These are phyloP conservation scores for Trichophyton mentagrophytes DNA, from an alignment of 2,329 filamentous ascomycete genomes.

Conservation along the genomic window DNA sequence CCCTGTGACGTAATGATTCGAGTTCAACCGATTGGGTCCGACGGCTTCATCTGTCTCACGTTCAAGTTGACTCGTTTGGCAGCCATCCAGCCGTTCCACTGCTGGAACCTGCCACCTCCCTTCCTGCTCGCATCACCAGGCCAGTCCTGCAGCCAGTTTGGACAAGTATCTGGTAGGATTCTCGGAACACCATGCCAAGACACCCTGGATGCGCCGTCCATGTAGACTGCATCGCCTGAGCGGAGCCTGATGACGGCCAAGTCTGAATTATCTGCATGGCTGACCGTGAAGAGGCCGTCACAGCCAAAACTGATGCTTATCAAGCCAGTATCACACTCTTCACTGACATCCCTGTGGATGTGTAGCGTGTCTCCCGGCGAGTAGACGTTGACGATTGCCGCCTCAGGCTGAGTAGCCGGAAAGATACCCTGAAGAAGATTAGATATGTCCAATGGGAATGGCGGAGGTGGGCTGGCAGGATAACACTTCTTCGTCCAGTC, in stretches of 20 bases:
- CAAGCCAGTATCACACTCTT: slow-evolving; percentile 63
- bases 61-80: slow-evolving; percentile 85
- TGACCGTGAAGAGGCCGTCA: slow-evolving; percentile 76
- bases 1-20: not conserved
- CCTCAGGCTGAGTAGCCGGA: slow-evolving; percentile 64
- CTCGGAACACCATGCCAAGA: slow-evolving; percentile 95
- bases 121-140: slow-evolving; percentile 34
- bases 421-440: slow-evolving; percentile 57
- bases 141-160: slow-evolving; percentile 61
- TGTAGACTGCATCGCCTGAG: slow-evolving; percentile 83
- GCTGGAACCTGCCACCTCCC: slow-evolving; percentile 39
- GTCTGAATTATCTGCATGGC: slow-evolving; percentile 42
- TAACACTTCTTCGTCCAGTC: slow-evolving; percentile 87
- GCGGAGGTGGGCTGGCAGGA: slow-evolving; percentile 52
- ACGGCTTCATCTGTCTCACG: slow-evolving; percentile 62
- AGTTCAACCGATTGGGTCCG: not conserved
- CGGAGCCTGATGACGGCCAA: slow-evolving; percentile 50
- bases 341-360: slow-evolving; percentile 87
- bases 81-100: slow-evolving; percentile 78
- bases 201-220: slow-evolving; percentile 68
- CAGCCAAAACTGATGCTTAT: slow-evolving; percentile 83
- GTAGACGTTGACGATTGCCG: slow-evolving; percentile 90
- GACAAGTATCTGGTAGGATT: slow-evolving; percentile 67
- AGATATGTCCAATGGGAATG: slow-evolving; percentile 63
- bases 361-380: slow-evolving; percentile 81